Percentiles rank a stretch among this genome's conserved stretches.
phyloP scores from a whole-genome alignment of 495 filamentous ascomycete species.

The Thozetella sp. region DNA sequence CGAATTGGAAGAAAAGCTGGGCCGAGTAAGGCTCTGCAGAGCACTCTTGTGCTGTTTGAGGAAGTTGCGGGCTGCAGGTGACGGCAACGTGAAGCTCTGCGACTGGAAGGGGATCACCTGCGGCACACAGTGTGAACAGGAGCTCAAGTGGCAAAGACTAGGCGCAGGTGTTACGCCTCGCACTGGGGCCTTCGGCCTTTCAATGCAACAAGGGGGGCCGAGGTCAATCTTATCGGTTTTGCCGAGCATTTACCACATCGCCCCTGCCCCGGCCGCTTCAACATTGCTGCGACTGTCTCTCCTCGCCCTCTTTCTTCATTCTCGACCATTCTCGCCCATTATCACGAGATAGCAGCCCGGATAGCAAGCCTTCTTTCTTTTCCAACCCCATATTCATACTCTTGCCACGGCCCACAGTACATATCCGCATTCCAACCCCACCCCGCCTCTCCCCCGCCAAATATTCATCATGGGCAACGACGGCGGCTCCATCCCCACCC shows the following conservation, averaged over 20 bases:
- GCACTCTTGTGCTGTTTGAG: not conserved
- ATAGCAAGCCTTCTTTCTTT: too few species aligned
- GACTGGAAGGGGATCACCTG: not conserved
- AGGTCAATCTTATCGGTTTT: slow-evolving; percentile 28
- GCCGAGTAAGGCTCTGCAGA: not conserved
- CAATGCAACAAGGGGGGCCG: not conserved
- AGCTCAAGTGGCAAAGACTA: not conserved
- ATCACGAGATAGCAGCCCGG: too few species aligned
- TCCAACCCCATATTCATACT: too few species aligned
- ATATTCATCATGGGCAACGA: slow-evolving; percentile 91
- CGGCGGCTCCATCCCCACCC: slow-evolving; percentile 86
- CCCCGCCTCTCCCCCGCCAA: too few species aligned
- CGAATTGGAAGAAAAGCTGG: not conserved
- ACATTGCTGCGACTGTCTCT: too few species aligned
- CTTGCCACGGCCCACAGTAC: too few species aligned
- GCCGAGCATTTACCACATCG: not conserved
- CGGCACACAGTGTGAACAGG: not conserved
- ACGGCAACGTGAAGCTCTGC: not conserved
- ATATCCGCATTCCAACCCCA: too few species aligned
- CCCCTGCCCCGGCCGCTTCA: not conserved
- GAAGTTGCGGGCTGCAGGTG: not conserved
- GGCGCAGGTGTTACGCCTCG: not conserved
- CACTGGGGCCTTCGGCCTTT: not conserved
- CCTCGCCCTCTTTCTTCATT: not conserved
- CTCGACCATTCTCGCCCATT: too few species aligned